Base-by-base conservation (phyloP, 257 asterid species). In the Capsicum baccatum region DNA sequence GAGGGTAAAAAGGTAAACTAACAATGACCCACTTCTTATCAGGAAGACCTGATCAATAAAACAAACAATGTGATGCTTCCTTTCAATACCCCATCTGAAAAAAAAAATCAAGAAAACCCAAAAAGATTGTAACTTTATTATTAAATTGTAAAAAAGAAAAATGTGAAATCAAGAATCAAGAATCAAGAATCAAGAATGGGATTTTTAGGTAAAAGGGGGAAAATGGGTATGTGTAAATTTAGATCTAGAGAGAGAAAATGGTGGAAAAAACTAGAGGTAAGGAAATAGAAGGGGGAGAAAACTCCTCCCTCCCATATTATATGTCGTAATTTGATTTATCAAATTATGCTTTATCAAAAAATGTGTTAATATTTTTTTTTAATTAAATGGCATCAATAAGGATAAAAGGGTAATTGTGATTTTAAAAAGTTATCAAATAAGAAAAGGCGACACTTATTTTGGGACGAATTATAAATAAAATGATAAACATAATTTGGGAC, bases 21-120 rank as follows among this genome's bases (percentile, higher is more conserved):
- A 70, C 37, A 6, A 48, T 13, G 17, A 35, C 37, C 21, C 69
- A 26, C 50, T 67, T 56, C 83, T 47, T 74, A 58, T 82, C 88
- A 85, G 80, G 85, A 74, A 85, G 81, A 74, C 64, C 83, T 82
- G 83, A 85, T 73, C 55, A 82, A 66, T 66, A 15, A 4, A 69
- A 70, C 4, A 4, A 70, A 70, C 37, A 6, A 48, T 13, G 17
- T 26, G 57, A 42, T 21, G 74, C 42, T 68, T 48, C 56, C 35
- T 70, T 17, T 74, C 81, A 74, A 74, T 50, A 44, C 50, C 62
- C 47, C 81, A 50, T 74, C 78, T 50, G 85, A 66, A 26, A 54
- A 82, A 81, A 9, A 19, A 7, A 9, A 55, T 4, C 48, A 44
- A 44, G 48, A 33, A 39, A 54, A n/a, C 52, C 73, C 79, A 16